Base-by-base conservation (phyloP, 1,284 basidiomycete genomes). In the Leccinum fallax region DNA sequence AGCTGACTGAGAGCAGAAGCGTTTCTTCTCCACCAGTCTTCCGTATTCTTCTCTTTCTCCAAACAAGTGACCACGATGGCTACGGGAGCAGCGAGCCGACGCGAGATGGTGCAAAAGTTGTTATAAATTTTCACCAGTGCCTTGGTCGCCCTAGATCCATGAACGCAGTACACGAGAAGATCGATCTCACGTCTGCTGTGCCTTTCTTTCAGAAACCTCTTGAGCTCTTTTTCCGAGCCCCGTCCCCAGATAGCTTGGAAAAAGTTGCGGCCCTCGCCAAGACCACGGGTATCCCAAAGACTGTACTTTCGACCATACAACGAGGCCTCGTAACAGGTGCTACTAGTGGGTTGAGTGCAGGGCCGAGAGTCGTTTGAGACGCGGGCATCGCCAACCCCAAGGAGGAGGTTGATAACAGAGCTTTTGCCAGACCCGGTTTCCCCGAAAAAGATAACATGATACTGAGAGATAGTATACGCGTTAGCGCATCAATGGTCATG, bases 211-310 rank as follows among this genome's bases (percentile, higher is more conserved):
- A 76, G 62, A 36, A 75, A 62, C 15, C 56, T 64, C 40, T 64
- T 67, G 28, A 73, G 57, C 10, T 64, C 62, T 36, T 54, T 69
- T 46, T 66, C 61, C 2, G 71, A 57, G 32, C 58, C 34, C 7
- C 24, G 24, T 34, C 61, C n/a, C 9, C 74, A 59, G 4, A 71
- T 3, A 26, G 13, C 26, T 49, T 16, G 53, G 26, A 71, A 5
- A 32, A 73, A 26, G 32, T 6, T 48, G n/a, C 34, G 55, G 7
- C 46, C 66, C 53, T 62, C 69, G 19, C 70, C 58, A 4, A 73
- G 67, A 24, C 72, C 72, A 55, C 69, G 71, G n/a, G 72, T 76
- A 43, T 73, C 72, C 69, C 74, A 76, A 1, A 73, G 55, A 3
- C 21, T 60, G 38, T 59, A 76, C 30, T 11, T 40, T 2, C 9